Conservation (phyloP, 2,329 filamentous ascomycete genomes). For the Colletotrichum phormii region DNA sequence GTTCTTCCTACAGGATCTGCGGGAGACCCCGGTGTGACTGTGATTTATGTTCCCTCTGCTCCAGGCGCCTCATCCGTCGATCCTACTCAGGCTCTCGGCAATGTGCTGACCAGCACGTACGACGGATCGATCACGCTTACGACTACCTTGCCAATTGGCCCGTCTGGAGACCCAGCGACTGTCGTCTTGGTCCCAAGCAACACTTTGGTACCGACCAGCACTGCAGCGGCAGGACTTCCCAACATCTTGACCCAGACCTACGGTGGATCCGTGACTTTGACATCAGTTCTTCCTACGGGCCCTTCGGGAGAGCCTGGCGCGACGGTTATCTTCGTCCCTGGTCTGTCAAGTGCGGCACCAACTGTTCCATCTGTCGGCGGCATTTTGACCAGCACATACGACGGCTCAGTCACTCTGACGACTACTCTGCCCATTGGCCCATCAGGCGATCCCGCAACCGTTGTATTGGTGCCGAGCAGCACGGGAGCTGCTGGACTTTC, state of each 20-base stretch:
- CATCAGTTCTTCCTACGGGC: not conserved
- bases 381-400: slow-evolving; percentile 1
- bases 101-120: slow-evolving; percentile 22
- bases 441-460: not conserved
- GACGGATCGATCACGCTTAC: slow-evolving; percentile 21
- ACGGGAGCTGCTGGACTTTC: not conserved
- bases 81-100: not conserved
- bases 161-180: not conserved
- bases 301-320: not conserved
- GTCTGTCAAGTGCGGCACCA: not conserved
- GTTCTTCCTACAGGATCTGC: not conserved
- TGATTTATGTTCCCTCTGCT: not conserved
- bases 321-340: slow-evolving; percentile 14
- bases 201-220: not conserved
- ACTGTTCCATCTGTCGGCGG: not conserved
- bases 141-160: not conserved
- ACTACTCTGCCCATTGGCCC: not conserved
- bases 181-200: slow-evolving; percentile 8
- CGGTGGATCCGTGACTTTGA: not conserved
- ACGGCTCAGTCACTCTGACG: slow-evolving; percentile 3
- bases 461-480: not conserved
- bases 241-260: slow-evolving; percentile 12
- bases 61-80: not conserved
- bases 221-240: not conserved
- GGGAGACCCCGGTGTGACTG: slow-evolving; percentile 12